Conservation (phyloP, 345 rosid species). For the Pelargonium nanum region DNA sequence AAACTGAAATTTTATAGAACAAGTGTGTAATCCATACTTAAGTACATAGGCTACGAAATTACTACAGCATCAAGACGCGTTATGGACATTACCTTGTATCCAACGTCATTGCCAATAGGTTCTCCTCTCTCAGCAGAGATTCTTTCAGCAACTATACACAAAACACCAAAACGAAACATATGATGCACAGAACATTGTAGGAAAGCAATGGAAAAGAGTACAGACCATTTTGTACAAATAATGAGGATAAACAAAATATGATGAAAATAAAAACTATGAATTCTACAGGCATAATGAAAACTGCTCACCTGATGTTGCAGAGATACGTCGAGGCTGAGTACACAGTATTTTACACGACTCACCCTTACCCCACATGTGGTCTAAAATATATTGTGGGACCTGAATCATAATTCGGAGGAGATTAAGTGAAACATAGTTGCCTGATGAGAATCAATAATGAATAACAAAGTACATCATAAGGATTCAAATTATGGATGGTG, state of each 20-base stretch:
- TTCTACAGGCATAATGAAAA: slow-evolving; percentile 8
- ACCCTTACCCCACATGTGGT: slow-evolving; percentile 65
- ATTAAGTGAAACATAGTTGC: background rate
- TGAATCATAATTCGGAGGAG: slow-evolving; percentile 18
- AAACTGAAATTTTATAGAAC: no score
- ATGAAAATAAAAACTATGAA: background rate
- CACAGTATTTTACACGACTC: slow-evolving; percentile 81
- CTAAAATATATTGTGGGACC: slow-evolving; percentile 90
- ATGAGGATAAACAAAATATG: background rate
- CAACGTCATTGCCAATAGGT: slow-evolving; percentile 62
- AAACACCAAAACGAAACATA: slow-evolving; percentile 12
- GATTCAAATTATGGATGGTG: background rate
- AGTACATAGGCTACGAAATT: no score
- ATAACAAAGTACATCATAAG: no score
- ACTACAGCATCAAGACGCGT: no score
- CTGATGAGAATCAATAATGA: slow-evolving; percentile 5
- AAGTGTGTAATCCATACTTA: no score
- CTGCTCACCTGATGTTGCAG: slow-evolving; percentile 84
- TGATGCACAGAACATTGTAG: background rate
- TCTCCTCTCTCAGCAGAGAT: slow-evolving; percentile 83
- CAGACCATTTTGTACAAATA: slow-evolving; percentile 5
- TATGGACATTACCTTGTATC: slow-evolving; percentile 97
- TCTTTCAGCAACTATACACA: slow-evolving; percentile 74
- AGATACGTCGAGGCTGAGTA: slow-evolving; percentile 97
- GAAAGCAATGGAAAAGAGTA: slow-evolving; percentile 5